Percentiles rank a stretch among this genome's conserved stretches.
Evolutionary conservation across 2,329 filamentous ascomycete genomes (phyloP).

Genomic region (Ambrosiella beaveri): DNA sequence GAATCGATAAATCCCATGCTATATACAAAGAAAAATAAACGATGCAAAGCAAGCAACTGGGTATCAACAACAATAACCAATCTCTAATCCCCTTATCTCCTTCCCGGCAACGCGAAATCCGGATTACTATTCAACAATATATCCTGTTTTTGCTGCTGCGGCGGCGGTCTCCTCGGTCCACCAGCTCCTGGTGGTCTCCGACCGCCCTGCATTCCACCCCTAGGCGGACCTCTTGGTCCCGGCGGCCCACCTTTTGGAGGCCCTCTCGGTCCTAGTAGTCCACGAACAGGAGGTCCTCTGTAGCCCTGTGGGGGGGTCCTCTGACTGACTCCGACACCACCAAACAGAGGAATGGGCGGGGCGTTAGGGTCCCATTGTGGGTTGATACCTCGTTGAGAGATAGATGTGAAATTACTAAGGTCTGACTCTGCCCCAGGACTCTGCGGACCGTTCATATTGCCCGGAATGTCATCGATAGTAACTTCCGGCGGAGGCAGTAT

Average conservation of each 20-base stretch:
- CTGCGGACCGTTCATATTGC: constrained; percentile 32
- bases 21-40: constrained; percentile 4
- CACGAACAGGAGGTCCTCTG: not conserved
- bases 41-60: not conserved
- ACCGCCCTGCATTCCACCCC: constrained; percentile 12
- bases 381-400: constrained; percentile 76
- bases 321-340: constrained; percentile 19
- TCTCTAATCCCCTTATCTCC: not conserved
- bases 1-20: not conserved
- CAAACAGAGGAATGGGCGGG: constrained; percentile 21
- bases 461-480: constrained; percentile 46
- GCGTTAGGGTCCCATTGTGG: constrained; percentile 59
- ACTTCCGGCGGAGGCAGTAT: constrained; percentile 20
- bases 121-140: constrained; percentile 64
- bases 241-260: not conserved
- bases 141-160: constrained; percentile 41
- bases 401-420: constrained; percentile 71
- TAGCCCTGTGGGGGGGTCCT: not conserved
- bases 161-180: constrained; percentile 20
- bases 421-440: constrained; percentile 59
- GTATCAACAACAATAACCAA: constrained; percentile 6
- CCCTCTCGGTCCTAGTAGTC: not conserved
- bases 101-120: constrained; percentile 57
- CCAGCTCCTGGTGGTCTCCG: not conserved
- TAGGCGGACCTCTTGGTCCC: constrained; percentile 13